Evolutionary conservation across 2,329 filamentous ascomycete species (phyloP), one percentile per base, ranked within the genome.

Genomic region (Stemphylium beticola): DNA sequence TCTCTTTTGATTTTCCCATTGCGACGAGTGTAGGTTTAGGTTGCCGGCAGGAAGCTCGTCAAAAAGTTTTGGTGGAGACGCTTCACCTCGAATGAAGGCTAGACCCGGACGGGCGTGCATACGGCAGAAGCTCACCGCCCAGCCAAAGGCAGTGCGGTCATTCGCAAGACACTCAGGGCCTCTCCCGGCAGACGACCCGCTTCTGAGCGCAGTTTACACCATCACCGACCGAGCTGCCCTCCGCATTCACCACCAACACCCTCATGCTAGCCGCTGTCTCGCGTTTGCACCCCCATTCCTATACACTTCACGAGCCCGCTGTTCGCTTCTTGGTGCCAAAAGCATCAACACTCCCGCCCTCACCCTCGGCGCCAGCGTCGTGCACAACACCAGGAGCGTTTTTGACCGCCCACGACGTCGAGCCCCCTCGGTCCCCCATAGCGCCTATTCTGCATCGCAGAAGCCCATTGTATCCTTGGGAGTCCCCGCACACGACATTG

Each of bases 1-100:
- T 71, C 57, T 53, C 60, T 45, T 65, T 64, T 60, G 71, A 64
- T 57, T 74, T 75, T 48, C 64, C 68, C 74, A 75, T 75, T 44
- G 65, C 55, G 58, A 57, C 50, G 45, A 50, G 52, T 49, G 52
- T 18, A 49, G 31, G 57, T 44, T 49, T 18, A 49, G 31, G 57
- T 44, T 49, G 45, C 31, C 44, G 36, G 29, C 43, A 58, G 51
- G 56, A 51, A 61, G 51, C 52, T 51, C 39, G 50, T 53, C 49
- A 58, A 60, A 67, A 73, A 73, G 65, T 61, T 73, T 73, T 58
- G 67, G 68, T 69, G 67, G 65, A 66, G 53, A 47, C 53, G 20
- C 34, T 45, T 57, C 49, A 36, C 34, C 22, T 18, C 47, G 45
- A 14, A 18, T 14, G 17, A 22, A 14, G 47, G 43, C 56, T 64